Evolutionary conservation across 768 basidiomycete species (phyloP).

Genomic region (Amanita inopinata): DNA sequence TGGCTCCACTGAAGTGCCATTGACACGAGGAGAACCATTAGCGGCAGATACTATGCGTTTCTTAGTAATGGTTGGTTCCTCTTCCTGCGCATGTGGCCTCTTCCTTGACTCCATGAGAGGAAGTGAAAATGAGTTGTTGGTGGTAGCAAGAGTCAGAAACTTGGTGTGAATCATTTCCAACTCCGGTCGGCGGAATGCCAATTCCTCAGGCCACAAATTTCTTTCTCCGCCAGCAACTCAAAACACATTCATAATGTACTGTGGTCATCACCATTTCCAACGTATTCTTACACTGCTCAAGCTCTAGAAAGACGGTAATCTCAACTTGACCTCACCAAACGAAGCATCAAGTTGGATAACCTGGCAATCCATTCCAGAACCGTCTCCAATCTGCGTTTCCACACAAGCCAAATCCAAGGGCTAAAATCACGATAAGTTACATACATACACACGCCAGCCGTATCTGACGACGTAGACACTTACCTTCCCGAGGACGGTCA

Average conservation of each 20-base stretch:
- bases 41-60: slow-evolving; percentile 43
- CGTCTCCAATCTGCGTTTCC: slow-evolving; percentile 87
- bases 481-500: slow-evolving; percentile 72
- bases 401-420: slow-evolving; percentile 78
- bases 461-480: slow-evolving; percentile 11
- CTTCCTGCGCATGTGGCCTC: slow-evolving; percentile 44
- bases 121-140: slow-evolving; percentile 15
- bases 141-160: slow-evolving; percentile 1
- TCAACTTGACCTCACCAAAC: slow-evolving; percentile 23
- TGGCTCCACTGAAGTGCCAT: slow-evolving; percentile 32
- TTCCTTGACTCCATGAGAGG: slow-evolving; percentile 48
- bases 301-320: slow-evolving; percentile 17
- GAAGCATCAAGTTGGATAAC: slow-evolving; percentile 45
- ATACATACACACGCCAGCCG: neutral
- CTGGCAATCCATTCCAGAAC: slow-evolving; percentile 76
- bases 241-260: neutral
- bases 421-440: slow-evolving; percentile 23
- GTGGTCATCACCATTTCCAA: slow-evolving; percentile 2
- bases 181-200: slow-evolving; percentile 31
- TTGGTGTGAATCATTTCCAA: slow-evolving; percentile 25
- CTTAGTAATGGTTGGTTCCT: slow-evolving; percentile 38
- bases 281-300: slow-evolving; percentile 5
- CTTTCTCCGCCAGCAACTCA: slow-evolving; percentile 11
- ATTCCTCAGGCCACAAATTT: slow-evolving; percentile 15
- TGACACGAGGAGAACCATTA: slow-evolving; percentile 45